Conservation (phyloP, 208 protist genomes). For the Vickermania ingenoplastis region DNA sequence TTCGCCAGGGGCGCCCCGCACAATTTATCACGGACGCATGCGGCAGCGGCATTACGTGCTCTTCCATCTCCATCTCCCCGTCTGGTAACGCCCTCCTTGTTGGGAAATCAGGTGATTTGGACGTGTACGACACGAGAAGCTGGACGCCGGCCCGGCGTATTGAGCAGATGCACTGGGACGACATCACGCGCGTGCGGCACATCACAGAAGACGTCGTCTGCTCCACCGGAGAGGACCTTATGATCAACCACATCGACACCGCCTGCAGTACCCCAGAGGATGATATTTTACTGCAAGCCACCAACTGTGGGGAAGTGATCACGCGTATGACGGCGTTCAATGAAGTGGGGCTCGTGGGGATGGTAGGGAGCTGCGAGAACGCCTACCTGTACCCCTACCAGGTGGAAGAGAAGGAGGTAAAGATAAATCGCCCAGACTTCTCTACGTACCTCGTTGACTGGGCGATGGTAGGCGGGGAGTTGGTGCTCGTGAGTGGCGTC, state of each 20-base stretch:
- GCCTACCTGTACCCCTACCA: conserved; percentile 60
- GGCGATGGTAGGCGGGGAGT: conserved; percentile 32
- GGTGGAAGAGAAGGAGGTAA: conserved; percentile 34
- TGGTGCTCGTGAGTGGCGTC: conserved; percentile 43
- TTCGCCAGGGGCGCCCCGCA: conserved; percentile 27
- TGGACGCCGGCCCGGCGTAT: conserved; percentile 34
- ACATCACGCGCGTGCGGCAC: conserved; percentile 73
- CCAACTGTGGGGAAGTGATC: conserved; percentile 61
- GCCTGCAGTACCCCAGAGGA: conserved; percentile 46
- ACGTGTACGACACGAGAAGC: conserved; percentile 59
- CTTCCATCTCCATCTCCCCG: conserved; percentile 41
- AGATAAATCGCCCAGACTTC: conserved; percentile 33
- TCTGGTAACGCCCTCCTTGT: conserved; percentile 31
- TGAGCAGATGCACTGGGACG: conserved; percentile 66
- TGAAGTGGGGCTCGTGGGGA: conserved; percentile 22
- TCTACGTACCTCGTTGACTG: conserved; percentile 73
- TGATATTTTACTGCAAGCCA: conserved; percentile 61
- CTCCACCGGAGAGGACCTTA: conserved; percentile 78
- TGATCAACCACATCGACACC: conserved; percentile 73
- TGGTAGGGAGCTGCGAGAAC: conserved; percentile 82
- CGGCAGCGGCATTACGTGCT: conserved; percentile 26
- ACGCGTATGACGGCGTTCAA: conserved; percentile 63
- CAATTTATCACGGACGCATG: conserved; percentile 65
- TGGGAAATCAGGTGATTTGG: conserved; percentile 37
- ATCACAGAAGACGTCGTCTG: conserved; percentile 48